These are phyloP conservation scores for Dissophora ornata DNA, from an alignment of 192 early-diverging fungal species.

Conservation along the genomic window DNA sequence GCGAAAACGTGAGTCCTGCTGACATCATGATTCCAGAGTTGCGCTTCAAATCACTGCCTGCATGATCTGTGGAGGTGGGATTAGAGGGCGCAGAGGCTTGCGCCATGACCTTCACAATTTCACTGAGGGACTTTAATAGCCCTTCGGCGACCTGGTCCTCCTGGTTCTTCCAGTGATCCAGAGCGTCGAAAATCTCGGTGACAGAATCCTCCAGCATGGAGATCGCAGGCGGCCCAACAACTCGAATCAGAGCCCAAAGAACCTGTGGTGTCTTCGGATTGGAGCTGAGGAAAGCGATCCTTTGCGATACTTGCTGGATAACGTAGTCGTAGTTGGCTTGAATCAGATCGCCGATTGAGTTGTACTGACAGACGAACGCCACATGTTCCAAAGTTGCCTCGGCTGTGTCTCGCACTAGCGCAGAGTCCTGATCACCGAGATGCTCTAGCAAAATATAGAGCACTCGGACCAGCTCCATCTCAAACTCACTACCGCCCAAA, in stretches of 20 bases:
- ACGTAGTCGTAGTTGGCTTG: conserved; percentile 66
- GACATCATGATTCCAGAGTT: conserved; percentile 16
- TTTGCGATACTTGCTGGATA: conserved; percentile 59
- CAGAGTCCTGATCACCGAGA: conserved; percentile 57
- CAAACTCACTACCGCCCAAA: conserved; percentile 37
- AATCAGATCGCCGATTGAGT: conserved; percentile 47
- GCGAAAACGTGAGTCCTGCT: conserved; percentile 6
- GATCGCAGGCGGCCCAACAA: conserved; percentile 56
- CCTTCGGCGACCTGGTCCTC: conserved; percentile 56
- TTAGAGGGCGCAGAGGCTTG: background rate
- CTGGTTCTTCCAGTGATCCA: conserved; percentile 60
- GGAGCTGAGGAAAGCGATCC: conserved; percentile 44
- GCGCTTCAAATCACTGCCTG: background rate
- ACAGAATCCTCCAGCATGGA: conserved; percentile 64
- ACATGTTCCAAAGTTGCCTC: conserved; percentile 56
- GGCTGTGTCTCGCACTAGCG: conserved; percentile 55
- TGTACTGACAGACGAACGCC: conserved; percentile 50
- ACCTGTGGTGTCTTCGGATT: conserved; percentile 65
- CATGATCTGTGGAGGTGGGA: background rate
- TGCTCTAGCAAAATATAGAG: conserved; percentile 60
- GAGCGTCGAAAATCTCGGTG: conserved; percentile 66
- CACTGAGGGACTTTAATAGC: conserved; percentile 44
- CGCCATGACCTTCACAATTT: conserved; percentile 48
- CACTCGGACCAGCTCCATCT: conserved; percentile 55
- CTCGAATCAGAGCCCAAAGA: conserved; percentile 59